Percentiles rank a stretch among this genome's conserved stretches.
These are phyloP conservation scores for Mortierella sp. DNA, from an alignment of 371 early-diverging fungal species.

Conservation along the genomic window DNA sequence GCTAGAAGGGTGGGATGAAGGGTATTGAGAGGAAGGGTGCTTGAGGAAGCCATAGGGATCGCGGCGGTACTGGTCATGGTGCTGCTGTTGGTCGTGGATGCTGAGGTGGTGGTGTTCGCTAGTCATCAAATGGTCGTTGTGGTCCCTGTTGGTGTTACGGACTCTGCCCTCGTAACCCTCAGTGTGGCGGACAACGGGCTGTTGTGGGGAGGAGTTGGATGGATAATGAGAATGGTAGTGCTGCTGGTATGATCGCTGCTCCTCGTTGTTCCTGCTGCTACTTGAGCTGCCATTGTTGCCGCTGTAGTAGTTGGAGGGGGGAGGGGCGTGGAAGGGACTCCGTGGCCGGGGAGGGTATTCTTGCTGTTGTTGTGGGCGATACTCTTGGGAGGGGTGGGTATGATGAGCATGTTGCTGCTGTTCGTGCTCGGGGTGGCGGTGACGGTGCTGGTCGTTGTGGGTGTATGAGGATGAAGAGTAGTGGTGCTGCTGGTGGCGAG, in stretches of 20 bases:
- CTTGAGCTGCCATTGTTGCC: not conserved
- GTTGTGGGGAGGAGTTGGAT: not conserved
- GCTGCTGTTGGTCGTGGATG: conserved; percentile 42
- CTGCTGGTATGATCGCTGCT: conserved; percentile 10
- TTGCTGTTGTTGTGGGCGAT: conserved; percentile 6
- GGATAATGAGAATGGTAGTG: not conserved
- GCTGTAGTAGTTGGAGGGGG: conserved; percentile 2
- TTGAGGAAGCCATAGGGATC: conserved; percentile 37
- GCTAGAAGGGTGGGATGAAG: conserved; percentile 1
- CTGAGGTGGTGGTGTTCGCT: conserved; percentile 17
- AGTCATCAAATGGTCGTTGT: conserved; percentile 50
- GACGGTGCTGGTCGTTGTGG: conserved; percentile 4
- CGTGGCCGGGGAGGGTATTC: conserved; percentile 8
- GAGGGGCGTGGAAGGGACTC: conserved; percentile 7
- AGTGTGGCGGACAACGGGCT: conserved; percentile 32
- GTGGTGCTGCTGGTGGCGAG: not conserved
- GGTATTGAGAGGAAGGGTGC: conserved; percentile 12
- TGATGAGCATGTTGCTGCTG: not conserved
- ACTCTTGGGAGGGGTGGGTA: not conserved
- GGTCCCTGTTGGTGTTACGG: conserved; percentile 47
- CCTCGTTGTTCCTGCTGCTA: not conserved
- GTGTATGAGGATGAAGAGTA: conserved; percentile 3
- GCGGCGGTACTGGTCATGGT: conserved; percentile 42
- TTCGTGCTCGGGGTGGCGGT: not conserved
- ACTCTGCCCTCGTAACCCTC: conserved; percentile 50